Evolutionary conservation across 306 rosid genomes (phyloP).

Genomic region (Alnus glutinosa): DNA sequence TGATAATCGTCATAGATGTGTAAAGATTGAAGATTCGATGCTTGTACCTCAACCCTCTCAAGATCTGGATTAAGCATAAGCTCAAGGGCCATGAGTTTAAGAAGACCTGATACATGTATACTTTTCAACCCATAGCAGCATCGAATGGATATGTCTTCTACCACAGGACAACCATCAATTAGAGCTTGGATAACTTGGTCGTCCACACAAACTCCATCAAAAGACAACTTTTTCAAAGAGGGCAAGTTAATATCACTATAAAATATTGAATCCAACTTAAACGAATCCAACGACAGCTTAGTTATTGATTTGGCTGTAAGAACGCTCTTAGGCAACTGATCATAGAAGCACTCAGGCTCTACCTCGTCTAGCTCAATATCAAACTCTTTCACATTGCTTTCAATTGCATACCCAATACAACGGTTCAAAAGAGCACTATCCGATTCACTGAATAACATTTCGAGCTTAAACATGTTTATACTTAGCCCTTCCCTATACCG

Average conservation of each 20-base stretch:
- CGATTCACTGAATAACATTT: not conserved
- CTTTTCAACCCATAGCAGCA: not conserved
- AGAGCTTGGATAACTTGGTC: not conserved
- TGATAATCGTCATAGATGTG: not conserved
- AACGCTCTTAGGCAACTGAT: slow-evolving; percentile 9
- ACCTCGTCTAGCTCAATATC: not conserved
- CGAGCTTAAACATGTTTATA: slow-evolving; percentile 24
- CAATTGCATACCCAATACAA: slow-evolving; percentile 33
- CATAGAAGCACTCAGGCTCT: not conserved
- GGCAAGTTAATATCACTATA: not conserved
- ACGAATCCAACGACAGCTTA: slow-evolving; percentile 3
- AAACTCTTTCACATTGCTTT: slow-evolving; percentile 25
- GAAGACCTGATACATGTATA: not conserved
- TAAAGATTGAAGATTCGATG: not conserved
- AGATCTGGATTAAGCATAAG: not conserved
- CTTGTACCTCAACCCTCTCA: not conserved
- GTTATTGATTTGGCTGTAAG: slow-evolving; percentile 26
- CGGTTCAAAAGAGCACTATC: not conserved
- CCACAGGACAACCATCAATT: not conserved
- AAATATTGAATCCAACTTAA: not conserved
- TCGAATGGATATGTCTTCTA: not conserved
- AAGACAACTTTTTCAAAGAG: not conserved
- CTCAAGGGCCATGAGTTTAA: not conserved
- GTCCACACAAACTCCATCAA: not conserved
- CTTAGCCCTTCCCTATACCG: slow-evolving; percentile 12